phyloP scores from a whole-genome alignment of 768 basidiomycete species.

The Gymnopilus dilepis region DNA sequence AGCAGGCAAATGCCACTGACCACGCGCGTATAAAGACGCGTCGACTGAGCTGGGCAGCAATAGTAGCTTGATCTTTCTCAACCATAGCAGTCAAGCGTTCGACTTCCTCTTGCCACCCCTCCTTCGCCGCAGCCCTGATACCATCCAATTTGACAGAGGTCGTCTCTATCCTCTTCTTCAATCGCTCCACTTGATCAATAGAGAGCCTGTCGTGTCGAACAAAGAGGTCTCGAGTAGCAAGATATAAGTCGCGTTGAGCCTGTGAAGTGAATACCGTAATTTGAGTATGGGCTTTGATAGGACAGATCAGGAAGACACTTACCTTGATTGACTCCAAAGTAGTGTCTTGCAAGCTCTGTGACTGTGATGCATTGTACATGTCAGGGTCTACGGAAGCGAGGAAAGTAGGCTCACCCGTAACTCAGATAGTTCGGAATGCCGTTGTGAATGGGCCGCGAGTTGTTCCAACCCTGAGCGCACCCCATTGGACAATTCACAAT shows the following conservation, averaged over 20 bases:
- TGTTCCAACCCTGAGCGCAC: constrained; percentile 73
- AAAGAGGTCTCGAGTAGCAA: constrained; percentile 87
- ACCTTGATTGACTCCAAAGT: constrained; percentile 84
- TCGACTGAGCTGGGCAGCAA: constrained; percentile 74
- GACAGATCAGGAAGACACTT: constrained; percentile 9
- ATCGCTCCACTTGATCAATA: constrained; percentile 83
- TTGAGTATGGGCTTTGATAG: background rate
- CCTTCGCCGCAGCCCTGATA: constrained; percentile 71
- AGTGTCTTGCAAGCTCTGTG: constrained; percentile 62
- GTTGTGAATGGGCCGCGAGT: constrained; percentile 70
- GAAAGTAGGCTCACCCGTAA: constrained; percentile 61
- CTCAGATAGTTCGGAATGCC: constrained; percentile 77
- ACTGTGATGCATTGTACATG: constrained; percentile 44
- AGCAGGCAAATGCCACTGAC: constrained; percentile 45
- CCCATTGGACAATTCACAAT: constrained; percentile 80
- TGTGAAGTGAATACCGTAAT: background rate
- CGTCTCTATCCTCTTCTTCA: constrained; percentile 85
- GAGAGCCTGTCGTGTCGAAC: constrained; percentile 88
- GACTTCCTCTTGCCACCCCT: constrained; percentile 86
- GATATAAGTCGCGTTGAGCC: constrained; percentile 78
- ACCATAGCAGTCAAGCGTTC: constrained; percentile 74
- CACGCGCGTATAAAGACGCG: constrained; percentile 88
- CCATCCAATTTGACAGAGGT: constrained; percentile 79
- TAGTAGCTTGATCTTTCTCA: constrained; percentile 86
- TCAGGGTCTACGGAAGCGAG: background rate